Conservation (phyloP, 306 rosid species). For the Purshia tridentata region DNA sequence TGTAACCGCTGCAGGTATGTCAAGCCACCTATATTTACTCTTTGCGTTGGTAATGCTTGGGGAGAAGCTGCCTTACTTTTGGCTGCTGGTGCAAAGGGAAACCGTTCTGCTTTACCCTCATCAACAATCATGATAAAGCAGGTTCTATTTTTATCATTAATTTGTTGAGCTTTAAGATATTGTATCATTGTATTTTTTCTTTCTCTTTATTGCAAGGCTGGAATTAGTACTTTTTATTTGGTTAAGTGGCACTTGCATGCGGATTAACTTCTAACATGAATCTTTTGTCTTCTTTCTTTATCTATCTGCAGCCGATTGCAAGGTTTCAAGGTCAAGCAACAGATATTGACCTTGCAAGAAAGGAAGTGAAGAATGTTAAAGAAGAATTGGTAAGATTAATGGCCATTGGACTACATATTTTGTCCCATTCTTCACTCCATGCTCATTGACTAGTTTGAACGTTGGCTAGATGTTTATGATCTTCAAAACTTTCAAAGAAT, state of each 20-base stretch:
- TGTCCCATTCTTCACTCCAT: background rate
- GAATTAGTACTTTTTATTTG: background rate
- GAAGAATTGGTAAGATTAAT: slow-evolving; percentile 64
- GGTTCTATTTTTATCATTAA: slow-evolving; percentile 40
- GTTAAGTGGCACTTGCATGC: background rate
- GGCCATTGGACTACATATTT: slow-evolving; percentile 9
- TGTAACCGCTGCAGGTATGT: slow-evolving; percentile 52
- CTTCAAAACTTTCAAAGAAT: background rate
- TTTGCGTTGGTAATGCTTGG: slow-evolving; percentile 98
- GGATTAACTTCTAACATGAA: background rate
- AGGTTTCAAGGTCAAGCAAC: slow-evolving; percentile 95
- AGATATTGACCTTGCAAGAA: slow-evolving; percentile 79
- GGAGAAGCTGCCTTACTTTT: slow-evolving; percentile 99
- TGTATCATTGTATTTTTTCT: background rate
- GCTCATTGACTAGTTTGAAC: slow-evolving; percentile 3
- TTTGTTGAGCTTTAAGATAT: slow-evolving; percentile 16
- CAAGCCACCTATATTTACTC: slow-evolving; percentile 88
- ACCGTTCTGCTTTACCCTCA: slow-evolving; percentile 94
- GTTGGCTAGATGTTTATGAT: background rate
- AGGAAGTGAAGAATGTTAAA: slow-evolving; percentile 73
- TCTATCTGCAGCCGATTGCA: slow-evolving; percentile 78
- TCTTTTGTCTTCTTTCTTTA: background rate
- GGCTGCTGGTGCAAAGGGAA: slow-evolving; percentile 94
- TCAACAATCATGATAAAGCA: slow-evolving; percentile 95
- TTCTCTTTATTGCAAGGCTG: background rate